phyloP scores from a whole-genome alignment of 139 green algal genomes.

The Chlamydomonas schloesseri region DNA sequence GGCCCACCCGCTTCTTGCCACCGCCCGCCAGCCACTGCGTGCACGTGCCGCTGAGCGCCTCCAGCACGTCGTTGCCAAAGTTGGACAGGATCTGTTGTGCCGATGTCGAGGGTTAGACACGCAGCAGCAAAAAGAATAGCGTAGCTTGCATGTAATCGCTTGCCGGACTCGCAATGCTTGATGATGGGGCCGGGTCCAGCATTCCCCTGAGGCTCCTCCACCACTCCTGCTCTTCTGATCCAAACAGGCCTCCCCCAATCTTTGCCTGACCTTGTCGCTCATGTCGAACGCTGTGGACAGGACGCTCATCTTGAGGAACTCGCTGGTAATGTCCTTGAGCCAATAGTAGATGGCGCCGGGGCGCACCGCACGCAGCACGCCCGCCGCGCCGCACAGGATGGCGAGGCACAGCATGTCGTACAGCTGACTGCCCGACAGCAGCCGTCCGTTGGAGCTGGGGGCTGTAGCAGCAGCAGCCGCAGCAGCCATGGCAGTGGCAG shows the following conservation, averaged over 20 bases:
- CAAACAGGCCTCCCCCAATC: too few species aligned
- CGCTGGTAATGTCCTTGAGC: conserved; percentile 69
- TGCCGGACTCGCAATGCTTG: too few species aligned
- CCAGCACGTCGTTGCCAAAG: conserved; percentile 87
- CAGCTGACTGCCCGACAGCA: conserved; percentile 63
- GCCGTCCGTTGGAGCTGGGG: too few species aligned
- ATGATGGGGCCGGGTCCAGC: too few species aligned
- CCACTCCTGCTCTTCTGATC: too few species aligned
- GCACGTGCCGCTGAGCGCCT: conserved; percentile 85
- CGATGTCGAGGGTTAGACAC: too few species aligned
- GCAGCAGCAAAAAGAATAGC: too few species aligned
- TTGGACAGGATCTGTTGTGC: conserved; percentile 88
- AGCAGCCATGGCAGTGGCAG: too few species aligned
- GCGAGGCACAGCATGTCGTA: conserved; percentile 84
- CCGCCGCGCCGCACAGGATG: conserved; percentile 70
- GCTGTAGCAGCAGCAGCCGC: too few species aligned
- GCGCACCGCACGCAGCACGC: conserved; percentile 72
- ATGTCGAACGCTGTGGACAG: conserved; percentile 90
- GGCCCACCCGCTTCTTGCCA: conserved; percentile 31
- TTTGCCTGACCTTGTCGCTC: conserved; percentile 78
- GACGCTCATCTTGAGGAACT: conserved; percentile 93
- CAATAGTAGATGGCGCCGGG: conserved; percentile 91
- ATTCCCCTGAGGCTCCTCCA: too few species aligned
- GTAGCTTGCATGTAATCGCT: too few species aligned
- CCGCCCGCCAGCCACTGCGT: conserved; percentile 56